phyloP scores from a whole-genome alignment of 1,139 yeast species.

The Hyphopichia khmerensis region DNA sequence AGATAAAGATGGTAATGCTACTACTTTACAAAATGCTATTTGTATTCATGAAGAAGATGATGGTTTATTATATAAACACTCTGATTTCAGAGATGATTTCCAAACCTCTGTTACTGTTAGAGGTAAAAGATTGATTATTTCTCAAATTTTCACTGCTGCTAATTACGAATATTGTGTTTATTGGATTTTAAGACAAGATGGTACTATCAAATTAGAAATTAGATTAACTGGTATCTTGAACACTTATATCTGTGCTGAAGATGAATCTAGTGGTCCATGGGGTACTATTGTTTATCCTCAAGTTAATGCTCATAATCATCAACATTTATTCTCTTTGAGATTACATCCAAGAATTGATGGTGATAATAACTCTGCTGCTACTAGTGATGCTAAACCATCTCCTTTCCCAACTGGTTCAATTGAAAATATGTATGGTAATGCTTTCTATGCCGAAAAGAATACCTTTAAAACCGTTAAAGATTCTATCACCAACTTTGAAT shows the following conservation, averaged over 20 bases:
- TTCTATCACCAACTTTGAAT: conserved; percentile 61
- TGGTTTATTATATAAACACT: conserved; percentile 75
- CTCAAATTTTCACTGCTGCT: conserved; percentile 83
- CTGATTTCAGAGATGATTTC: conserved; percentile 80
- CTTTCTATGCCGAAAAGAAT: conserved; percentile 62
- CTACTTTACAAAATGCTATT: conserved; percentile 71
- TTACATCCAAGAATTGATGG: conserved; percentile 82
- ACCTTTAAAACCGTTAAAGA: conserved; percentile 67
- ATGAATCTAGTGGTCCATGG: conserved; percentile 69
- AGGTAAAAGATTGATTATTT: conserved; percentile 68
- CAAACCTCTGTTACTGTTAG: conserved; percentile 74
- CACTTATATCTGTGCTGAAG: conserved; percentile 62
- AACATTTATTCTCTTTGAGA: conserved; percentile 79
- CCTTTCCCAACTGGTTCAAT: conserved; percentile 61
- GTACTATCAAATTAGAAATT: conserved; percentile 74
- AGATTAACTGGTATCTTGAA: conserved; percentile 80
- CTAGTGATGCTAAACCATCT: conserved; percentile 62
- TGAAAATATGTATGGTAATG: conserved; percentile 75
- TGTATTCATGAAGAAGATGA: conserved; percentile 87
- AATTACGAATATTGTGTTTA: conserved; percentile 82
- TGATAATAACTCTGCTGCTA: conserved; percentile 69
- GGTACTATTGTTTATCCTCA: conserved; percentile 80
- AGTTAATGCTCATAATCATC: conserved; percentile 83
- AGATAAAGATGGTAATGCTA: conserved; percentile 64
- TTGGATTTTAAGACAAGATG: conserved; percentile 83